Evolutionary conservation across 768 basidiomycete species (phyloP), one percentile per base, ranked within the genome.

Genomic region (Coprinopsis strossmayeri): DNA sequence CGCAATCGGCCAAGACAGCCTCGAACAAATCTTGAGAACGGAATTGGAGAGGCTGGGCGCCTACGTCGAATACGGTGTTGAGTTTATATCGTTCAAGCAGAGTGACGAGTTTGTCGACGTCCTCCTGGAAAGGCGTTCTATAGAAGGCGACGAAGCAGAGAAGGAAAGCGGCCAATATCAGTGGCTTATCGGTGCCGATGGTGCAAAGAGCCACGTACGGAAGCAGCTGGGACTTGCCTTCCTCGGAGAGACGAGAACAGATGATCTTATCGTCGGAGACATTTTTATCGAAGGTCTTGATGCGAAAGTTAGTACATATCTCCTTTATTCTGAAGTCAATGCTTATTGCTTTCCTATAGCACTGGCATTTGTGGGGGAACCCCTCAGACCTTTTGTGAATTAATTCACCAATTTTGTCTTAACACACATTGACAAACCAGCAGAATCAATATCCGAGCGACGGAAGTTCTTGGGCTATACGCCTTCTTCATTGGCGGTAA

Each of bases 331-430:
- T 32, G 30, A 7, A 68, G 1, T 51, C 62, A 17, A 52, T 53
- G 10, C 24, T 37, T 13, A 34, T 30, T 43, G 4, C 25, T 13
- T 10, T 23, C 44, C 44, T 23, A 9, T 48, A 75, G 73, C 56
- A 64, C 49, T 74, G 71, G 72, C 72, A 74, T 53, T 69, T 69
- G 58, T 74, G 72, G 72, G 71, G 73, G 0, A 66, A 70, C 38
- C 50, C 64, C 15, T 52, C 56, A 17, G 58, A 46, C n/a, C n/a
- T n/a, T n/a, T n/a, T n/a, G n/a, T n/a, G n/a, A n/a, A n/a, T n/a
- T n/a, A n/a, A n/a, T n/a, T n/a, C n/a, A n/a, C n/a, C n/a, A n/a
- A n/a, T n/a, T n/a, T n/a, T n/a, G n/a, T n/a, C n/a, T n/a, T n/a
- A n/a, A n/a, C n/a, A n/a, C n/a, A n/a, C n/a, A n/a, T n/a, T n/a